Base-by-base conservation (phyloP, 31 red algal genomes). In the Asparagopsis taxiformis region DNA sequence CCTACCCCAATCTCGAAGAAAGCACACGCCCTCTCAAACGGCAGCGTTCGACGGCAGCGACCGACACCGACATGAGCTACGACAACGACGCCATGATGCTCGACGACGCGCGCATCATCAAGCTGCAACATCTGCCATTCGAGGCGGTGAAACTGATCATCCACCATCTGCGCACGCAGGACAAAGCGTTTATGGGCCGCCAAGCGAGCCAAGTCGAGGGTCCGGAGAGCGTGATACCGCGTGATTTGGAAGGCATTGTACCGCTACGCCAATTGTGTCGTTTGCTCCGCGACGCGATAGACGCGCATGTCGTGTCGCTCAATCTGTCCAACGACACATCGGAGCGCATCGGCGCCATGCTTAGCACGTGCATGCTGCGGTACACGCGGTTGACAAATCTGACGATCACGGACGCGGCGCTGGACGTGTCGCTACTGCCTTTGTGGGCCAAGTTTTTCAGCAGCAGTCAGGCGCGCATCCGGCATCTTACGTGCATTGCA, bases 221-320 rank as follows among this genome's bases (percentile, higher is more conserved):
- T 5, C 61, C 10, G 10, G n/a, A n/a, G n/a, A n/a, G n/a, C n/a
- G n/a, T n/a, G n/a, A n/a, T n/a, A n/a, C n/a, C n/a, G n/a, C n/a
- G n/a, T n/a, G n/a, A 29, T 65, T 31, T 76, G 32, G 55, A 36
- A 5, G 10, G 28, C 31, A 19, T 31, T 56, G 35, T 28, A 10
- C 56, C 52, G 3, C 56, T 76, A 3, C 52, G 72, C 51, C 25
- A 26, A 43, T 23, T 76, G 10, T 33, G 54, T 31, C 3, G 15
- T 6, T 23, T 36, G 2, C 36, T 76, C 0, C 72, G 72, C 16
- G 55, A 76, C 32, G 72, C 72, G 31, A 39, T 76, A 17, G 72
- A 76, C 55, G 37, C 72, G 9, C 56, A 60, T 15, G 31, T 76
- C 36, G 38, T 35, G 11, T 76, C 55, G 11, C 15, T 76, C 52